phyloP scores from a whole-genome alignment of 2,329 filamentous ascomycete genomes.

The Xylariaceae sp. region DNA sequence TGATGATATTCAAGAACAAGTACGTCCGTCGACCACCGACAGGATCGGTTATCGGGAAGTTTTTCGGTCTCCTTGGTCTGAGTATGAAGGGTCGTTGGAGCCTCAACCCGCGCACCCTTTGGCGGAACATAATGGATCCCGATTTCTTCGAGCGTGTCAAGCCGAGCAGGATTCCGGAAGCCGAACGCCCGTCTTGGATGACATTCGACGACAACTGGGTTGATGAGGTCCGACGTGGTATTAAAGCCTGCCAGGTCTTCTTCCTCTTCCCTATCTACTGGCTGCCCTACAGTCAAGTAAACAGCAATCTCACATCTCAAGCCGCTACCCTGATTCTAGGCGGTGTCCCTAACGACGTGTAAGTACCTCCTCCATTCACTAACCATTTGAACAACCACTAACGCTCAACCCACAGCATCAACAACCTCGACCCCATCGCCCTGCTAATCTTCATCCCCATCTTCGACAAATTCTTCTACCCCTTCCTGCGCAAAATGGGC shows the following conservation, averaged over 20 bases:
- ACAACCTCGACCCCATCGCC: constrained; percentile 62
- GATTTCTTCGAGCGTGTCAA: constrained; percentile 64
- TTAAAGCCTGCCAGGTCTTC: constrained; percentile 57
- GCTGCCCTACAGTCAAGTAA: constrained; percentile 62
- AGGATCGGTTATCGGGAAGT: constrained; percentile 63
- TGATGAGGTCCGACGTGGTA: constrained; percentile 62
- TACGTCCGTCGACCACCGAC: constrained; percentile 51
- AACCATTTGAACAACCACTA: not conserved
- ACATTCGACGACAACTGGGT: constrained; percentile 67
- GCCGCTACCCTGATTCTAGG: constrained; percentile 52
- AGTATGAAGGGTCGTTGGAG: constrained; percentile 61
- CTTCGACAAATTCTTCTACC: constrained; percentile 57
- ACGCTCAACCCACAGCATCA: constrained; percentile 36
- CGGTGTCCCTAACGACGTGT: constrained; percentile 63
- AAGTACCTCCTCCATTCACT: not conserved
- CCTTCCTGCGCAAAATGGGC: constrained; percentile 49
- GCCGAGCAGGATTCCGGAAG: constrained; percentile 55
- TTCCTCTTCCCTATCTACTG: constrained; percentile 59
- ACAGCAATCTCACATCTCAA: constrained; percentile 62
- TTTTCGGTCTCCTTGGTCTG: constrained; percentile 54
- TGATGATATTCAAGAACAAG: constrained; percentile 43
- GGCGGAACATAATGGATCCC: constrained; percentile 34
- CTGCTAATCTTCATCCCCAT: constrained; percentile 63
- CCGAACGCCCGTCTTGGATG: constrained; percentile 60
- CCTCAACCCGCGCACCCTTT: constrained; percentile 49